Evolutionary conservation across 2,329 filamentous ascomycete species (phyloP), one percentile per base, ranked within the genome.

Genomic region (Fusarium xylarioides): DNA sequence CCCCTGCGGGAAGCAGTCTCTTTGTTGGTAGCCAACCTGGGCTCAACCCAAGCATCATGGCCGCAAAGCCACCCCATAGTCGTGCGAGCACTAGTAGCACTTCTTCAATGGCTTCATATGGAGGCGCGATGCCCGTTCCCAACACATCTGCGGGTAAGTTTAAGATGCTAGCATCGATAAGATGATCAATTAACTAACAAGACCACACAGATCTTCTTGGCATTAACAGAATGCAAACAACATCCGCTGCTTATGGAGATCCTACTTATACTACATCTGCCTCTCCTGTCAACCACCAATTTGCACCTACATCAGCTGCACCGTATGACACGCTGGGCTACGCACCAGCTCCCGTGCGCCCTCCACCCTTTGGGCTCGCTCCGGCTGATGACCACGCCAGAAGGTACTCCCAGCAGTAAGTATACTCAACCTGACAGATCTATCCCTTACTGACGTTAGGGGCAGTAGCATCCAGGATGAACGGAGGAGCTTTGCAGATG

Each of bases 391-490:
- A 89, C 73, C 81, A 82, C 73, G 77, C 84, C 38, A 83, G 94
- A 83, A 92, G 94, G 82, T 91, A 94, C 79, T 95, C 95, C 76
- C 93, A 96, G 84, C 89, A 93, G 92, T 97, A 88, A 92, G 92
- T 93, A 83, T 19, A 7, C n/a, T 28, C 28, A 7, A 38, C 21
- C 10, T 15, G 43, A 50, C 21, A 32, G n/a, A 23, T 38, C 26
- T 34, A 42, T 30, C 16, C 8, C 23, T 53, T 11, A 34, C 74
- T 76, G 56, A 78, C 66, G 44, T 66, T 47, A 69, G 64, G 54
- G 72, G 75, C 59, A 74, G 71, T 32, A 72, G 68, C 58, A 72
- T 74, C 60, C 71, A 74, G 54, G 81, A 89, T 83, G 85, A 89
- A 84, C 80, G 91, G 86, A 82, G 92, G 76, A 92, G 91, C 76